Conservation (phyloP, 2,329 filamentous ascomycete species). For the Aureobasidium melanogenum region DNA sequence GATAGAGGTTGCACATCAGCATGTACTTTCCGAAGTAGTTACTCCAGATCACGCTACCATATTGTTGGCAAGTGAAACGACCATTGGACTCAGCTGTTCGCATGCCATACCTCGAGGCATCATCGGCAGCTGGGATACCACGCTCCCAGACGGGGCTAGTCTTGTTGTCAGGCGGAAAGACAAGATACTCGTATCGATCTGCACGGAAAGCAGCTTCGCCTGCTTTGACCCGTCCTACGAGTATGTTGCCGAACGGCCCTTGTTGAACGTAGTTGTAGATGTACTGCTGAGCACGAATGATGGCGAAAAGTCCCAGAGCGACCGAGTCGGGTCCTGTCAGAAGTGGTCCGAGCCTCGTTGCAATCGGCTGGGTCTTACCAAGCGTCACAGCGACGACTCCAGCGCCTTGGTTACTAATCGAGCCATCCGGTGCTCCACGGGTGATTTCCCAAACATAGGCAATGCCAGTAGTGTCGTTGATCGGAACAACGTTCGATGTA, state of each 20-base stretch:
- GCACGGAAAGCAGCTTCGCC: conserved; percentile 6
- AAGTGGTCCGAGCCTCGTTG: conserved; percentile 1
- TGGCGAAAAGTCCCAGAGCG: background rate
- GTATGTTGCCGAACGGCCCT: conserved; percentile 6
- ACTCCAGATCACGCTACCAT: conserved; percentile 9
- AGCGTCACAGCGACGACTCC: conserved; percentile 6
- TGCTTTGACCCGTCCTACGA: conserved; percentile 9
- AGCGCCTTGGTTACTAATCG: background rate
- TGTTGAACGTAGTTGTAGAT: conserved; percentile 10
- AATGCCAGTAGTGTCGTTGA: conserved; percentile 7
- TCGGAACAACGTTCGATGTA: background rate
- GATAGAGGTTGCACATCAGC: conserved; percentile 7
- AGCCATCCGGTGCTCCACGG: background rate
- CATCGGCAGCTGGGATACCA: background rate
- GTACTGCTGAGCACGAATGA: background rate
- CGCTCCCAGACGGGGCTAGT: background rate
- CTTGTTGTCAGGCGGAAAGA: background rate
- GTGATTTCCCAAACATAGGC: conserved; percentile 12
- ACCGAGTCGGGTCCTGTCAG: background rate
- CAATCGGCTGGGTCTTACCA: conserved; percentile 7
- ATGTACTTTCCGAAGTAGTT: conserved; percentile 7
- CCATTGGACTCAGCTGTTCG: background rate
- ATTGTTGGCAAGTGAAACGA: background rate
- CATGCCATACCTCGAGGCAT: background rate
- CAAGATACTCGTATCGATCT: conserved; percentile 6